Conservation (phyloP, 352 stramenopile genomes). For the Globisporangium nagaii region DNA sequence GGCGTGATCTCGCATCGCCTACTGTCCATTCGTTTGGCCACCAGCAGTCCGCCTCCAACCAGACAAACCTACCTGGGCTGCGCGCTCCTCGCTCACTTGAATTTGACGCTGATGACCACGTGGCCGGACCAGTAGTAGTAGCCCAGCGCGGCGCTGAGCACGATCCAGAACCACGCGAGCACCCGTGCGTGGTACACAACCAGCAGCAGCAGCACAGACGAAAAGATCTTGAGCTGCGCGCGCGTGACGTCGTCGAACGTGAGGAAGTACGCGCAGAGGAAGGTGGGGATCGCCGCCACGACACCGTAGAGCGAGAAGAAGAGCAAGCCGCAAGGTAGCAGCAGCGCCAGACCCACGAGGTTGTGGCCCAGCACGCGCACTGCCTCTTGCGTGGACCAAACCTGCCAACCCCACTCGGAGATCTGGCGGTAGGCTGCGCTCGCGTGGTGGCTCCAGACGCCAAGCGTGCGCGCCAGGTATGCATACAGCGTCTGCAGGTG, state of each 20-base stretch:
- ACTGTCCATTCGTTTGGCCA: too few relatives aligned
- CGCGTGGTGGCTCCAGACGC: not conserved
- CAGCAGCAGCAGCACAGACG: slow-evolving; percentile 13
- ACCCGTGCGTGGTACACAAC: slow-evolving; percentile 27
- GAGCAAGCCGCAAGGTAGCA: slow-evolving; percentile 14
- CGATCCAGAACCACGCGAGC: slow-evolving; percentile 38
- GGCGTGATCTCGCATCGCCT: too few relatives aligned
- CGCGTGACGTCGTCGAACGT: slow-evolving; percentile 37
- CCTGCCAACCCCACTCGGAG: not conserved
- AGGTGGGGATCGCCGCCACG: slow-evolving; percentile 17
- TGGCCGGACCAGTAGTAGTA: slow-evolving; percentile 60
- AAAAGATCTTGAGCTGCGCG: slow-evolving; percentile 36
- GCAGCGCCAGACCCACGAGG: slow-evolving; percentile 12
- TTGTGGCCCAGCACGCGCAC: slow-evolving; percentile 27
- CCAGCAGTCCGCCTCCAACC: too few relatives aligned
- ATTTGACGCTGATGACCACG: slow-evolving; percentile 20
- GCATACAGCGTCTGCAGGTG: not conserved
- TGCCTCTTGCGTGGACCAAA: slow-evolving; percentile 32
- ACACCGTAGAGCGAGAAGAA: slow-evolving; percentile 29
- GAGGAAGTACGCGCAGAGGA: slow-evolving; percentile 17
- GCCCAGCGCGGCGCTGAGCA: slow-evolving; percentile 6
- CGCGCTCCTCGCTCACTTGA: slow-evolving; percentile 6
- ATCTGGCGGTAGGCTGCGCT: not conserved
- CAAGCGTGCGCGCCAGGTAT: not conserved
- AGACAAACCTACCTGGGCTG: not conserved